Evolutionary conservation across 1,139 yeast genomes (phyloP).

Genomic region (Zhuliangozyma parablackwelliae): DNA sequence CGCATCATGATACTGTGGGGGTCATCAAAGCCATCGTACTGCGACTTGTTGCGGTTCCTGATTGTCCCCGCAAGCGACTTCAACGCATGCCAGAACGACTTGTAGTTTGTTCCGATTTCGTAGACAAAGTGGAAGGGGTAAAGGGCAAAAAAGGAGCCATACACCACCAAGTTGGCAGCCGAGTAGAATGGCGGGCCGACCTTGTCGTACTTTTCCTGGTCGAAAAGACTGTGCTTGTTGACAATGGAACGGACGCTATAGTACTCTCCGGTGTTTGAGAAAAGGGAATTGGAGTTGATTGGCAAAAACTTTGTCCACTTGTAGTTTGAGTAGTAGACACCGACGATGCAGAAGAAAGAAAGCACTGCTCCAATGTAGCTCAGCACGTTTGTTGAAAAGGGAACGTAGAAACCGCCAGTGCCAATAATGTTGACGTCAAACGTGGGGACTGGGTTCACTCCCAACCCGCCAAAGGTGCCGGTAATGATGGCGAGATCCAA

Average conservation of each 20-base stretch:
- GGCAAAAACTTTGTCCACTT: conserved; percentile 52
- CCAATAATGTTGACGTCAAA: conserved; percentile 46
- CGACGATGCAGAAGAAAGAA: conserved; percentile 39
- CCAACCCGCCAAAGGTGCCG: conserved; percentile 51
- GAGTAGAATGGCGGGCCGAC: conserved; percentile 47
- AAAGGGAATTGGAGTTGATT: conserved; percentile 42
- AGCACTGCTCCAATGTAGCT: conserved; percentile 39
- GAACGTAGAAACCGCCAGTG: conserved; percentile 29
- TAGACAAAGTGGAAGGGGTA: conserved; percentile 56
- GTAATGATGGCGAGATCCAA: conserved; percentile 47
- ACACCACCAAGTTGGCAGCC: conserved; percentile 40
- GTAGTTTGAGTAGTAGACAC: conserved; percentile 47
- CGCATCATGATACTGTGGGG: conserved; percentile 56
- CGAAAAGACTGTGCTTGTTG: conserved; percentile 28
- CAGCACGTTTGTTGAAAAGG: conserved; percentile 44
- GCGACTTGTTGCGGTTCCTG: conserved; percentile 7
- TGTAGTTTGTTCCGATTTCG: conserved; percentile 28
- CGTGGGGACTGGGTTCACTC: conserved; percentile 52
- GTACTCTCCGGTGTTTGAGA: conserved; percentile 41
- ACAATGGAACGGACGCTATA: conserved; percentile 42
- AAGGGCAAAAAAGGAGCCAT: conserved; percentile 54
- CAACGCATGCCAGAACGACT: conserved; percentile 12
- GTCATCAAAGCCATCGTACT: conserved; percentile 28
- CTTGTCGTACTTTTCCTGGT: conserved; percentile 33
- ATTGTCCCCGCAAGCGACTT: conserved; percentile 4